These are phyloP conservation scores for Aspergillus hortae DNA, from an alignment of 2,329 filamentous ascomycete species.

Conservation along the genomic window DNA sequence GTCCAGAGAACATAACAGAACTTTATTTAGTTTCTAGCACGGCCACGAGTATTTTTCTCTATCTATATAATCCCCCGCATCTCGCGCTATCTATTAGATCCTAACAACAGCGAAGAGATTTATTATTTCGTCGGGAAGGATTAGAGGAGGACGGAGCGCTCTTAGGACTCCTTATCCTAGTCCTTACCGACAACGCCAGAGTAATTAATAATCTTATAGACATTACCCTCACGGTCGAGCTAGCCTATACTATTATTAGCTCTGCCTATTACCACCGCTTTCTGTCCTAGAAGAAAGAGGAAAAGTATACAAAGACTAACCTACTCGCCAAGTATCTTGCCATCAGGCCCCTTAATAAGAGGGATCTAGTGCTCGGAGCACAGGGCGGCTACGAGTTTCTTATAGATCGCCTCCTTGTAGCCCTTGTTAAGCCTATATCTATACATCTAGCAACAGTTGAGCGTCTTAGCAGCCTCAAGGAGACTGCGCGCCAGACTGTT, in stretches of 20 bases:
- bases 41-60: not conserved
- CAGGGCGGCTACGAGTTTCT: slow-evolving; percentile 98
- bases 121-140: slow-evolving; percentile 89
- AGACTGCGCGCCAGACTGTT: slow-evolving; percentile 98
- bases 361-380: slow-evolving; percentile 99
- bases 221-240: slow-evolving; percentile 98
- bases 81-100: not conserved
- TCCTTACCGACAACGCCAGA: slow-evolving; percentile 99
- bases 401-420: slow-evolving; percentile 99
- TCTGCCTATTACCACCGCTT: slow-evolving; percentile 1
- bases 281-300: not conserved
- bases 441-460: slow-evolving; percentile 97
- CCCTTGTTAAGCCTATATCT: slow-evolving; percentile 99
- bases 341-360: slow-evolving; percentile 99
- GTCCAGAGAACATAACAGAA: too few relatives aligned
- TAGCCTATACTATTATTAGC: slow-evolving; percentile 62
- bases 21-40: not conserved
- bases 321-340: slow-evolving; percentile 99
- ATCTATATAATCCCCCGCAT: not conserved
- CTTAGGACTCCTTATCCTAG: slow-evolving; percentile 99
- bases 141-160: slow-evolving; percentile 98
- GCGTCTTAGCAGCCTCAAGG: slow-evolving; percentile 96
- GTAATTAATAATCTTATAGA: slow-evolving; percentile 99
- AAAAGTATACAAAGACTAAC: slow-evolving; percentile 95
- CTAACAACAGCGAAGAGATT: slow-evolving; percentile 12